Base-by-base conservation (phyloP, 345 rosid species). In the Boechera retrofracta region DNA sequence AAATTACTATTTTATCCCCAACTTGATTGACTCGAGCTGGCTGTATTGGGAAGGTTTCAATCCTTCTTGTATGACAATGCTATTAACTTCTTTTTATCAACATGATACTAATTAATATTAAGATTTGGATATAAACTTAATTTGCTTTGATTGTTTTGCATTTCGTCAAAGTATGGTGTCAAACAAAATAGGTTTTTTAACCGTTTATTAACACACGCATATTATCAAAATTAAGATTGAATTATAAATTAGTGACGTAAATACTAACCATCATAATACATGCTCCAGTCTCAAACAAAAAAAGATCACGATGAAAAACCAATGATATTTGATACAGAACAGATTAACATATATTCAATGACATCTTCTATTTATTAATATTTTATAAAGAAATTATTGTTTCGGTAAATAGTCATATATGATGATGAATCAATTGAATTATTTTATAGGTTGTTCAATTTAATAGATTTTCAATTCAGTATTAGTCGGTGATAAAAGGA, bases 11-110 rank as follows among this genome's bases (percentile, higher is more conserved):
- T 52, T 15, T 21, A 60, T 39, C 65, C 69, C 63, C 68, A 42
- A 49, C 39, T 68, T 60, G 74, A 41, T 76, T 68, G 74, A 26
- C 72, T 39, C 33, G 58, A 53, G 55, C 33, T 59, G 33, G 64
- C 64, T 60, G 64, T 60, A 16, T 36, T 36, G 15, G 29, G 45
- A 59, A 47, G 58, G 67, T 35, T 73, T 72, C 62, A 61, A 12
- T 72, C 69, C n/a, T 36, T 53, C 15, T 64, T 47, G 5, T 15
- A 26, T 48, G 67, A 36, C 35, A 59, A 21, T 35, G 24, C 24
- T 47, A 21, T 33, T 18, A 71, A 4, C 21, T 21, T 45, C 31
- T 7, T n/a, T 44, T 2, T 3, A 21, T 35, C 16, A 59, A 3
- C 7, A 58, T 13, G 41, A 13, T 7, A 8, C 12, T 36, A 36